These are phyloP conservation scores for Rhodamnia argentea DNA, from an alignment of 345 rosid species.

Conservation along the genomic window DNA sequence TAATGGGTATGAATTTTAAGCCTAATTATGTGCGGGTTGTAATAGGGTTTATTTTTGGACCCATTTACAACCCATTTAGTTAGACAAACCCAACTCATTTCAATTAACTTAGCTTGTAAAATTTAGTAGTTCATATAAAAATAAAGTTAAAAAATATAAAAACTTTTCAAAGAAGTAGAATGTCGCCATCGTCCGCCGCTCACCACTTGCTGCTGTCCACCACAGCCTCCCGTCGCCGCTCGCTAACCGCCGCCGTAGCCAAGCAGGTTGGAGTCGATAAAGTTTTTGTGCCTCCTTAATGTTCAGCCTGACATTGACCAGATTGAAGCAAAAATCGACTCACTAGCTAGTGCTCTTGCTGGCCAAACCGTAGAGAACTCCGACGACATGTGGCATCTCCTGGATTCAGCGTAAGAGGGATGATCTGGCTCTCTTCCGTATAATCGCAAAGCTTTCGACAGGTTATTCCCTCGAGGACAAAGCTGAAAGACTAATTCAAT, in stretches of 20 bases:
- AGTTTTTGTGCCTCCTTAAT: slow-evolving; percentile 51
- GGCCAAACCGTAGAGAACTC: slow-evolving; percentile 43
- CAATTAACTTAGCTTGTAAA: no score
- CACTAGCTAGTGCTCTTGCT: slow-evolving; percentile 44
- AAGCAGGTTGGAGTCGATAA: slow-evolving; percentile 59
- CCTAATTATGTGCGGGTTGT: no score
- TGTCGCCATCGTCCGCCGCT: no score
- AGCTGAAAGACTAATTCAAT: background rate
- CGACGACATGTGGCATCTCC: slow-evolving; percentile 38
- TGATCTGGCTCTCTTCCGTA: background rate
- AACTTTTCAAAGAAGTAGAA: no score
- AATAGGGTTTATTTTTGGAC: no score
- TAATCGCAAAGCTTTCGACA: background rate
- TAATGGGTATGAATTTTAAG: no score
- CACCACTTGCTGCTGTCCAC: no score
- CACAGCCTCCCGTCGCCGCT: no score
- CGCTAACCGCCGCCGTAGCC: slow-evolving; percentile 7
- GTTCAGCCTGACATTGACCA: slow-evolving; percentile 87
- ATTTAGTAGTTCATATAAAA: no score
- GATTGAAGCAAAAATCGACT: slow-evolving; percentile 41
- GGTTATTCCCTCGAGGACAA: background rate
- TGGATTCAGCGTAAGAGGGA: slow-evolving; percentile 57
- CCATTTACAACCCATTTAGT: no score
- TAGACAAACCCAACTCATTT: no score
- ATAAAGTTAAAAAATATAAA: no score